Conservation (phyloP, 2,329 filamentous ascomycete species). For the Ceratocystiopsis brevicomis region DNA sequence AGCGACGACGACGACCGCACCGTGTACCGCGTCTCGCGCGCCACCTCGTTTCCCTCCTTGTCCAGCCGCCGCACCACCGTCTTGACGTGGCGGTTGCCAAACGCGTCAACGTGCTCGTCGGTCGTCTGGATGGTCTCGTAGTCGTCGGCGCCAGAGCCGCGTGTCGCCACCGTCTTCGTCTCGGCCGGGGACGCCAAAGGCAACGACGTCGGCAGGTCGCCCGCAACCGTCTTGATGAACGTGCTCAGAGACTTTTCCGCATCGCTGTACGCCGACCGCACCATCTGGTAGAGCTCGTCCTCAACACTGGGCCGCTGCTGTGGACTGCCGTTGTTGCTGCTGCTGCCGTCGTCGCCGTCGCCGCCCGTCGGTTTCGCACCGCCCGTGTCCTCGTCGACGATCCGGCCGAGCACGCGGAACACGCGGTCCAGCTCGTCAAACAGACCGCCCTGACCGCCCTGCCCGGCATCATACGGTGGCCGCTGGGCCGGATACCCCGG, state of each 20-base stretch:
- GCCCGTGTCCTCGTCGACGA: constrained; percentile 8
- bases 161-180: neutral
- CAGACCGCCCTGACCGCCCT: constrained; percentile 4
- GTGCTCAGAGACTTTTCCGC: constrained; percentile 22
- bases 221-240: constrained; percentile 19
- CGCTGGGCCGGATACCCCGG: neutral
- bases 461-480: neutral
- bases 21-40: constrained; percentile 16
- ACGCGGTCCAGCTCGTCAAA: constrained; percentile 10
- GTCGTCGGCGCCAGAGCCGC: neutral
- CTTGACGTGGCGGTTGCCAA: constrained; percentile 24
- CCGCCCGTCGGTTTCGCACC: neutral
- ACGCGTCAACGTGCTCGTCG: constrained; percentile 24
- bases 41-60: constrained; percentile 22
- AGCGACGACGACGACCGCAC: constrained; percentile 4
- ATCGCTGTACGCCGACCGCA: constrained; percentile 20
- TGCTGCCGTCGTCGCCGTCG: neutral
- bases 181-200: neutral
- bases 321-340: neutral
- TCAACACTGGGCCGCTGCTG: constrained; percentile 16
- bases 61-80: constrained; percentile 22
- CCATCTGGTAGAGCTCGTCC: constrained; percentile 22
- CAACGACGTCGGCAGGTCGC: constrained; percentile 1
- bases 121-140: constrained; percentile 17
- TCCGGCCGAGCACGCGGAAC: constrained; percentile 8